phyloP scores from a whole-genome alignment of 2,329 filamentous ascomycete species.

The Neopestalotiopsis sp. region DNA sequence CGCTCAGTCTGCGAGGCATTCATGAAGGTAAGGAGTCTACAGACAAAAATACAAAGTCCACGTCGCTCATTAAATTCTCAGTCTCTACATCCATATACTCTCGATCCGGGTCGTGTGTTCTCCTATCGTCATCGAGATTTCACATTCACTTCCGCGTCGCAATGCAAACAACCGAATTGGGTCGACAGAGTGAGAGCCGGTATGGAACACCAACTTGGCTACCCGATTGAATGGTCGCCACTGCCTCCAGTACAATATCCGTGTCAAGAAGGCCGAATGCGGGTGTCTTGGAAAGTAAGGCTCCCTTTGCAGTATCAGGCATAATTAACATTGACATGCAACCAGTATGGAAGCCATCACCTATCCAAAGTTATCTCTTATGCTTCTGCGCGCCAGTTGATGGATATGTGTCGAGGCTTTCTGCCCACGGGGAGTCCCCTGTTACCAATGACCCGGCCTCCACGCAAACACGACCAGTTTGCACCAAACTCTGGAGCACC shows the following conservation, averaged over 20 bases:
- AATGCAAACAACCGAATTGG: background rate
- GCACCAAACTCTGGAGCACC: background rate
- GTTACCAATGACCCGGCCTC: background rate
- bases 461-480: accelerated
- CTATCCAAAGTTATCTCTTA: background rate
- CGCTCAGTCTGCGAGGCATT: too few species aligned
- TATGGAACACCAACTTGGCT: background rate
- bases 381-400: background rate
- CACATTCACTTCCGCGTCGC: background rate
- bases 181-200: background rate
- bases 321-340: background rate
- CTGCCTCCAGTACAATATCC: background rate
- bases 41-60: background rate
- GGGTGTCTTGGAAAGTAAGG: background rate
- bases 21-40: too few species aligned
- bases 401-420: background rate
- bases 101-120: background rate
- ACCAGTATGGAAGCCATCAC: background rate
- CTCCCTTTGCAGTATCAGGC: background rate
- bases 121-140: background rate
- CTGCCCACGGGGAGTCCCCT: background rate
- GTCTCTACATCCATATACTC: background rate
- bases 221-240: background rate
- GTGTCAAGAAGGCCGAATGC: background rate
- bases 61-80: background rate